These are phyloP conservation scores for Hexamita inflata DNA, from an alignment of 208 protist genomes.

Conservation along the genomic window DNA sequence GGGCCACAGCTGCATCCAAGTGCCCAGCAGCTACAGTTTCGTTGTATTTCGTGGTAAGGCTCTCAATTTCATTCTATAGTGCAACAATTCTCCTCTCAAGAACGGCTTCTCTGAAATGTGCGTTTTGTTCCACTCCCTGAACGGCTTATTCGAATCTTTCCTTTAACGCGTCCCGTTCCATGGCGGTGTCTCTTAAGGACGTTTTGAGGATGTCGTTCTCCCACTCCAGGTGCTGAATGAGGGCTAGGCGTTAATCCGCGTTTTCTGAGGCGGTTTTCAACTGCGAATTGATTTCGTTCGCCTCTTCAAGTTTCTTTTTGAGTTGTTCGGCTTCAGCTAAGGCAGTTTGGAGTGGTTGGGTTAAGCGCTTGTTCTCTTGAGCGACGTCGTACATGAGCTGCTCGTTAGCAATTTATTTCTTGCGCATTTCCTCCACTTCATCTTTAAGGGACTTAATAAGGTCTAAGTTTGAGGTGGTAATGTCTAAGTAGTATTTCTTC, in stretches of 20 bases:
- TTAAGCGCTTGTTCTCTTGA: constrained; percentile 75
- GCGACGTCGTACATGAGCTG: constrained; percentile 85
- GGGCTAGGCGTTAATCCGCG: not conserved
- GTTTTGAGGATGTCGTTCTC: constrained; percentile 67
- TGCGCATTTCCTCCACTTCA: constrained; percentile 74
- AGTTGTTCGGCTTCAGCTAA: constrained; percentile 66
- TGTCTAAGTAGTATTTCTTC: constrained; percentile 89
- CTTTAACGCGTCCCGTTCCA: constrained; percentile 75
- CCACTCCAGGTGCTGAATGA: constrained; percentile 56
- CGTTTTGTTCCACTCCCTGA: constrained; percentile 77
- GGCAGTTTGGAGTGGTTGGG: constrained; percentile 71
- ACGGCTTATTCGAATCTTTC: constrained; percentile 68
- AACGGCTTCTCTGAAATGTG: constrained; percentile 72
- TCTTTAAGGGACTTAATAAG: constrained; percentile 86
- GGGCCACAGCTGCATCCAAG: constrained; percentile 64
- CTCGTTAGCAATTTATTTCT: constrained; percentile 75
- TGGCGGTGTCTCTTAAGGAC: constrained; percentile 61
- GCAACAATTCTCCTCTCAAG: constrained; percentile 77
- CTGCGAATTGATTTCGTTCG: constrained; percentile 53
- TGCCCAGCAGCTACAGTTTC: constrained; percentile 70
- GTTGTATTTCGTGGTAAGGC: constrained; percentile 66
- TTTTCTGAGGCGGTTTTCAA: not conserved
- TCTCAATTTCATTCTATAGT: constrained; percentile 67
- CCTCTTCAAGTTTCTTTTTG: constrained; percentile 66
- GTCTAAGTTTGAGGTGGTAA: constrained; percentile 86